These are phyloP conservation scores for Oryza coarctata DNA, from an alignment of 176 grass and related monocot genomes.

Conservation along the genomic window DNA sequence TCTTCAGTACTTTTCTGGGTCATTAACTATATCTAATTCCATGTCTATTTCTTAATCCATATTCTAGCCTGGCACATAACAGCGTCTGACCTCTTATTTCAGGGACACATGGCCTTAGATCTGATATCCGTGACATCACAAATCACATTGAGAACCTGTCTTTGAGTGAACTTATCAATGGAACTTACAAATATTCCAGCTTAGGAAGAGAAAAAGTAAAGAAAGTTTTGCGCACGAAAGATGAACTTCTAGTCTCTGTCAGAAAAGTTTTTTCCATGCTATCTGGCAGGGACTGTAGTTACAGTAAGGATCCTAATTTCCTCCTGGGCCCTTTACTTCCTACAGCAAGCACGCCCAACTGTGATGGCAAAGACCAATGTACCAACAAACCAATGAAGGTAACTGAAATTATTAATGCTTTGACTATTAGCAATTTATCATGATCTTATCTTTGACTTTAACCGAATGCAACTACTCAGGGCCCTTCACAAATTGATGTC, in stretches of 20 bases:
- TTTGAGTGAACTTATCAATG: constrained; percentile 74
- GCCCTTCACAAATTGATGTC: constrained; percentile 48
- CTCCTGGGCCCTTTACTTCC: constrained; percentile 47
- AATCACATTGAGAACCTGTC: constrained; percentile 69
- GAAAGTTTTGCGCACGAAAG: constrained; percentile 55
- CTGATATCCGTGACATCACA: constrained; percentile 76
- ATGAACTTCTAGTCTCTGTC: constrained; percentile 64
- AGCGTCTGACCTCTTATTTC: constrained; percentile 41
- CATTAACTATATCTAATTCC: background rate
- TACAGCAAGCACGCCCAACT: constrained; percentile 43
- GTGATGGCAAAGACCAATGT: constrained; percentile 54
- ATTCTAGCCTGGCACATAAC: constrained; percentile 28
- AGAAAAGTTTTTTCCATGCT: constrained; percentile 79
- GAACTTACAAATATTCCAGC: constrained; percentile 69
- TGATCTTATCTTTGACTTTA: constrained; percentile 15
- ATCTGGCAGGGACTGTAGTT: constrained; percentile 42
- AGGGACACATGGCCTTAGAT: constrained; percentile 81
- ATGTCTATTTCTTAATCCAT: constrained; percentile 2
- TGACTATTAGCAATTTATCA: background rate
- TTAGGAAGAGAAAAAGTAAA: constrained; percentile 76
- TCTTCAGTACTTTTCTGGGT: background rate
- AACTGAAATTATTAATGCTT: constrained; percentile 27
- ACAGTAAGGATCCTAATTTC: constrained; percentile 51
- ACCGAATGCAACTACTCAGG: constrained; percentile 43
- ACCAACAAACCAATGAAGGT: constrained; percentile 61